phyloP scores from a whole-genome alignment of 306 rosid species.

The Crataegus laevigata region DNA sequence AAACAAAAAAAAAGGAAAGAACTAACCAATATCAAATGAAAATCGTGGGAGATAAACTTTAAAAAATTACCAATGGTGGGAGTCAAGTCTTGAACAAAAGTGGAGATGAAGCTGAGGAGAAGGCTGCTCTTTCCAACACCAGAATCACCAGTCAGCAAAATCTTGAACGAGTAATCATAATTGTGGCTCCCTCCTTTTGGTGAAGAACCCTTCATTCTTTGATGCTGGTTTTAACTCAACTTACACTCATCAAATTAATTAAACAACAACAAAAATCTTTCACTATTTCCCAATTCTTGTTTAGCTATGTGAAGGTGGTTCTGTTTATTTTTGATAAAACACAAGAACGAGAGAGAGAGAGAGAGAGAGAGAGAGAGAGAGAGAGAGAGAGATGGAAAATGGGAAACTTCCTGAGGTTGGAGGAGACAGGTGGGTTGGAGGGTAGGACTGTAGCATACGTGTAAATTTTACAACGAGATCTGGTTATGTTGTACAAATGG shows the following conservation, averaged over 20 bases:
- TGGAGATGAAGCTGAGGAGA: constrained; percentile 76
- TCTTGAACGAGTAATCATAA: constrained; percentile 84
- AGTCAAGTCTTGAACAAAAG: constrained; percentile 53
- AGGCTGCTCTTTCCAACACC: constrained; percentile 98
- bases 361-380: neutral
- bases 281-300: neutral
- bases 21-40: neutral
- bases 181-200: constrained; percentile 40
- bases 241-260: neutral
- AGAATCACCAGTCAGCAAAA: constrained; percentile 83
- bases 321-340: neutral
- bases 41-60: neutral
- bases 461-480: constrained; percentile 5
- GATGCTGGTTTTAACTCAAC: neutral
- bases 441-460: constrained; percentile 19
- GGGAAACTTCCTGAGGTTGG: constrained; percentile 14
- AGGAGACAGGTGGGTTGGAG: constrained; percentile 28
- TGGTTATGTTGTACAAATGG: neutral
- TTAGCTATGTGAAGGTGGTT: neutral
- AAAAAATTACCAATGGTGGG: constrained; percentile 69
- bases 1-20: neutral
- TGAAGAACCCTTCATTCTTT: constrained; percentile 49
- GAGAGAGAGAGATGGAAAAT: neutral
- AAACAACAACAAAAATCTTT: neutral
- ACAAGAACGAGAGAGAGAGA: neutral